A percentile compares a stretch with the other conserved stretches of the same genome.
phyloP scores from a whole-genome alignment of 345 rosid genomes.

The Populus simonii region DNA sequence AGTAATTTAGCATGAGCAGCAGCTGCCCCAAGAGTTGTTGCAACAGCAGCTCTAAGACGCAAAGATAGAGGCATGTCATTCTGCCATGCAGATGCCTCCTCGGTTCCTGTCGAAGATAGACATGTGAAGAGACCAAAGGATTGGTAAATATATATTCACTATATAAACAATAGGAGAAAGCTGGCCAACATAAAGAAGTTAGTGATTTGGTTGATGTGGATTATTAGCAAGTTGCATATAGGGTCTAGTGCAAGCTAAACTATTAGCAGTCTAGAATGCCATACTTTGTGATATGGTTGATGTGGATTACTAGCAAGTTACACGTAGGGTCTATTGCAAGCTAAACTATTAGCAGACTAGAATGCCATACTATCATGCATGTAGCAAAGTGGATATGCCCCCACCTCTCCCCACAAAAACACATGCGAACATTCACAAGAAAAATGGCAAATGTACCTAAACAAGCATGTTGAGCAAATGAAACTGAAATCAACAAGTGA shows the following conservation, averaged over 20 bases:
- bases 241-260: too few species aligned
- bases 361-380: too few species aligned
- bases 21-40: slow-evolving; percentile 73
- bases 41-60: slow-evolving; percentile 69
- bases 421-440: too few species aligned
- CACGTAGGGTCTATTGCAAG: too few species aligned
- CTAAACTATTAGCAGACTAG: too few species aligned
- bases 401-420: neutral
- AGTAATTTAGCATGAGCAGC: slow-evolving; percentile 76
- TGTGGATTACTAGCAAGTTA: too few species aligned
- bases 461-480: neutral
- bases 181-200: neutral
- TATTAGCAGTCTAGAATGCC: too few species aligned
- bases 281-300: neutral
- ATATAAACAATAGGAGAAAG: neutral
- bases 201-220: neutral
- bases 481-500: neutral
- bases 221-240: too few species aligned
- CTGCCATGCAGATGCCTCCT: slow-evolving; percentile 31
- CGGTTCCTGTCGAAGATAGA: slow-evolving; percentile 36
- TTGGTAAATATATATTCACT: neutral
- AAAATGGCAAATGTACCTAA: neutral
- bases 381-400: neutral
- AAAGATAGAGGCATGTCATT: slow-evolving; percentile 55
- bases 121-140: slow-evolving; percentile 2